Evolutionary conservation across 139 green algal genomes (phyloP), one percentile per base, ranked within the genome.

Genomic region (Nannochloris sp.): DNA sequence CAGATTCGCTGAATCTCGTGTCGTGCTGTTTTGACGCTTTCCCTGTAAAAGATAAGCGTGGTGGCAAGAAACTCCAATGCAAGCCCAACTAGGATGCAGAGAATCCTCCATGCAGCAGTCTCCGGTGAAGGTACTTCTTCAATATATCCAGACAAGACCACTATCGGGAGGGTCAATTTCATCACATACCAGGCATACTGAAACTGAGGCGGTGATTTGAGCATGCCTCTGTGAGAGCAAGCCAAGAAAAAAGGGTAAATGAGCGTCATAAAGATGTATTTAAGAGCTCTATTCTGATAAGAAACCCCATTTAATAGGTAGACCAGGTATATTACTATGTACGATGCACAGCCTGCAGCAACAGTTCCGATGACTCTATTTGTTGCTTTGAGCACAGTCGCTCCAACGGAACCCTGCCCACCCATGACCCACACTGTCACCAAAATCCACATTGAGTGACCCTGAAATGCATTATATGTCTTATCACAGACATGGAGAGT

Each of bases 1-100:
- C 16, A 53, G n/a, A 53, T 53, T 2, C n/a, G 17, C n/a, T 53
- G 46, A 53, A 53, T 53, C 46, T 53, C n/a, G 20, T 53, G 46
- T 14, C 46, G 12, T 6, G 46, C n/a, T 13, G 16, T 23, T 23
- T 28, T 28, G 8, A 20, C n/a, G 9, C 17, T 53, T 6, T 53
- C n/a, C 46, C 46, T 26, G 12, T 20, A 20, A 14, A 53, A 53
- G 17, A 53, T 11, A 14, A 53, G 17, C 2, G 46, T 26, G 9
- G 46, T 28, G 9, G n/a, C 46, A 53, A 53, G 5, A 53, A 53
- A 20, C n/a, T 53, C 46, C n/a, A 53, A 28, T 53, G 8, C 46
- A 53, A 23, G 9, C 6, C 46, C 46, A 11, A 53, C n/a, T 6
- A 53, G n/a, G 20, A 53, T 53, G 46, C 46, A 53, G 46, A 53